These are phyloP conservation scores for Diplosphaera chodatii DNA, from an alignment of 139 green algal genomes.

Conservation along the genomic window DNA sequence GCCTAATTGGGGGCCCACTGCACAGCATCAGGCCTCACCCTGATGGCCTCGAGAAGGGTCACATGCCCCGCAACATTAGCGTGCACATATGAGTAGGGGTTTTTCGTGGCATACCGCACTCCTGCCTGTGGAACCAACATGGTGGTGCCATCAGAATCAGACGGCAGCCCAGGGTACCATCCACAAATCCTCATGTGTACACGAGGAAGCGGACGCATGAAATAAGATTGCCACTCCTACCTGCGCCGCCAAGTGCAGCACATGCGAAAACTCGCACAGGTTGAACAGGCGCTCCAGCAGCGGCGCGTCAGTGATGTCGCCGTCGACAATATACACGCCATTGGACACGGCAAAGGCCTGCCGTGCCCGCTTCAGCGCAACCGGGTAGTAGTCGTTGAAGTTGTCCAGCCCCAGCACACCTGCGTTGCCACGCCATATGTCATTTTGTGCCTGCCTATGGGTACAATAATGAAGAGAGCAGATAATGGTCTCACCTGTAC, in stretches of 20 bases:
- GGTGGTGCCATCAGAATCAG: no score
- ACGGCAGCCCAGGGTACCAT: no score
- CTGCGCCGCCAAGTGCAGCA: constrained; percentile 70
- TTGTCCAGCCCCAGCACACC: constrained; percentile 76
- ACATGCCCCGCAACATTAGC: constrained; percentile 66
- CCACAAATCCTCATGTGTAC: no score
- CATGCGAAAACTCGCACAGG: constrained; percentile 58
- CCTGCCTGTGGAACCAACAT: constrained; percentile 64
- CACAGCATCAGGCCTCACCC: no score
- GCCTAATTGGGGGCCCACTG: no score
- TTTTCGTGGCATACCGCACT: constrained; percentile 65
- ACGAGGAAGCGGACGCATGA: no score
- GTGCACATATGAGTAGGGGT: constrained; percentile 64
- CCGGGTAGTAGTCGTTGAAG: constrained; percentile 80
- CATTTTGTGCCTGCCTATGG: no score
- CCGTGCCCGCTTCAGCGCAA: constrained; percentile 57
- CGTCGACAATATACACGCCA: constrained; percentile 45
- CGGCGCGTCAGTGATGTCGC: constrained; percentile 57
- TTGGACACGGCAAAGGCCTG: constrained; percentile 21
- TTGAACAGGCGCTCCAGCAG: constrained; percentile 51
- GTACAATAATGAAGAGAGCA: no score
- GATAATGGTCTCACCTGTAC: no score
- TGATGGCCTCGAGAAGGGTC: constrained; percentile 60
- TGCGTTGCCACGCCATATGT: no score
- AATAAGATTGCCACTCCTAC: neutral